These are phyloP conservation scores for Colletotrichum abscissum DNA, from an alignment of 2,329 filamentous ascomycete genomes.

Conservation along the genomic window DNA sequence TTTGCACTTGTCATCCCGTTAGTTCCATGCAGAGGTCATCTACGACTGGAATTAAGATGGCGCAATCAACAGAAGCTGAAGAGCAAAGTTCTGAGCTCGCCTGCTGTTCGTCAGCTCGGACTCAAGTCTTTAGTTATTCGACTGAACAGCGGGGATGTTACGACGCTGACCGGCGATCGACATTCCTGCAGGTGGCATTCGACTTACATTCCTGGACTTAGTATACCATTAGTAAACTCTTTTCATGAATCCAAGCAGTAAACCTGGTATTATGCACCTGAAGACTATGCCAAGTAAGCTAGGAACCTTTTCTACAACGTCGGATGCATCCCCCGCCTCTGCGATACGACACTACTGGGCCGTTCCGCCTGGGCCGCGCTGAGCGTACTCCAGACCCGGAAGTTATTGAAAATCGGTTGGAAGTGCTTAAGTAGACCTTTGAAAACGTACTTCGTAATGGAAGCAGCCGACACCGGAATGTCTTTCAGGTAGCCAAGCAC, in stretches of 20 bases:
- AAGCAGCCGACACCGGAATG: neutral
- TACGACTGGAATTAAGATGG: neutral
- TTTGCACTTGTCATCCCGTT: too few species aligned
- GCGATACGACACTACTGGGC: neutral
- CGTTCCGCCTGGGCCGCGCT: neutral
- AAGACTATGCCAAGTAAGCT: neutral
- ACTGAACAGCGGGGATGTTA: neutral
- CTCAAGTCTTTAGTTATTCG: neutral
- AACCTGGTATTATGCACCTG: neutral
- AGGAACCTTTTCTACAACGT: neutral
- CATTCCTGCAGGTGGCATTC: neutral
- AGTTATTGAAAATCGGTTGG: neutral
- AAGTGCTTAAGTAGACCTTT: neutral
- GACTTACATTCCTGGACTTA: neutral
- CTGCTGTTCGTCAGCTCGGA: neutral
- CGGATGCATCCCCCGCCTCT: neutral
- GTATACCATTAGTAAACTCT: neutral
- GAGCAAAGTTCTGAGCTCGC: neutral
- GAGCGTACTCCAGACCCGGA: neutral
- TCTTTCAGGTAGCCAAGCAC: neutral
- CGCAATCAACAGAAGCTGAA: neutral
- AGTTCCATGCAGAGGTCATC: too few species aligned
- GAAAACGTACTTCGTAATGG: neutral
- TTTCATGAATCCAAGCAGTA: neutral
- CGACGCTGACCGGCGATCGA: constrained; percentile 3